Base-by-base conservation (phyloP, 2,329 filamentous ascomycete genomes). In the Ceratocystis huliohia region DNA sequence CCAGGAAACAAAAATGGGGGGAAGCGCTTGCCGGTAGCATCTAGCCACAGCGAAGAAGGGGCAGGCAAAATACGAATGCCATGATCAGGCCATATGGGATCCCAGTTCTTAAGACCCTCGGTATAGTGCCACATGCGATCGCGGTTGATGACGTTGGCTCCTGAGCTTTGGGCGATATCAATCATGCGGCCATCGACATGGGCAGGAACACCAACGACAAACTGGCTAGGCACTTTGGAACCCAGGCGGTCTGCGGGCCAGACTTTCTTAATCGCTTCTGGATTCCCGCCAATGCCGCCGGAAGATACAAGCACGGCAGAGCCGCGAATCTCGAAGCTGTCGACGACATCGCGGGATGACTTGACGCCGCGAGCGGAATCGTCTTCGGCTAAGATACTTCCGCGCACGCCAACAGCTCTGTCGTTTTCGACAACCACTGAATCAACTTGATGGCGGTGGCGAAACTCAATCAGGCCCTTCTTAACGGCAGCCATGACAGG, bases 61-160 rank as follows among this genome's bases (percentile, higher is more conserved):
- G 80, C 84, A 0, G 84, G 82, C 15, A 86, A 74, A 1, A 86
- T 78, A 44, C 83, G 81, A 69, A 86, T 86, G 22, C 83, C 83
- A 70, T 86, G 84, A 15, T 70, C 68, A 0, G 82, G 83, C 83
- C 83, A 86, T 72, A 86, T 84, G 3, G 82, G 77, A 65, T 85
- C 74, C 83, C 83, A 86, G 72, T 86, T 85, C 65, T 78, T 76
- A 10, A 86, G 72, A 0, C 84, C 84, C 70, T 86, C 84, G 10
- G 82, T 85, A 71, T 86, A 86, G 72, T 86, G 83, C 84, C 84
- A 86, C 83, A 86, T 85, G 56, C 84, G 76, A 70, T 86, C 84
- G 62, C 80, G 78, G 73, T 86, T 86, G 75, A 86, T 77, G 68
- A 85, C 71, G 67, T 78, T 75, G 1, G 81, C 84, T 7, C 84